A percentile compares a stretch with the other conserved stretches of the same genome.
Conservation (phyloP, 208 protist genomes). For the Trypanosoma vivax region DNA sequence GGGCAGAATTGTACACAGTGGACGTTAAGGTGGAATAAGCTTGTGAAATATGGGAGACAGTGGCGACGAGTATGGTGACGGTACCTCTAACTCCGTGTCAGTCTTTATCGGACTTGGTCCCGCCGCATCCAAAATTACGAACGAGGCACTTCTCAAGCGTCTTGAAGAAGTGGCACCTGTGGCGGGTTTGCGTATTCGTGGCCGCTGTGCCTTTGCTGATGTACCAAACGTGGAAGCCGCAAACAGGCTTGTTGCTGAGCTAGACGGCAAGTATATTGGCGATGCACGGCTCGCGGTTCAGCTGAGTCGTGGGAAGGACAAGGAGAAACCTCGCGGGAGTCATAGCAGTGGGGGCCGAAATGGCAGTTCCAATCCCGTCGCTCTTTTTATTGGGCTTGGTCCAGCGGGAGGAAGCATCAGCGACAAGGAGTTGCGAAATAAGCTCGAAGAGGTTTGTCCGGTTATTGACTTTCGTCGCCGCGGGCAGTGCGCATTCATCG, state of each 20-base stretch:
- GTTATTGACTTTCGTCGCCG: conserved; percentile 41
- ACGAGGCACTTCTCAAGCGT: conserved; percentile 17
- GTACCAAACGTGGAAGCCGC: conserved; percentile 37
- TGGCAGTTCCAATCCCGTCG: not conserved
- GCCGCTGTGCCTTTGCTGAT: conserved; percentile 71
- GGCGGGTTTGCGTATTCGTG: conserved; percentile 40
- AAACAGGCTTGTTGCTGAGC: conserved; percentile 31
- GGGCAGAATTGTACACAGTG: no score
- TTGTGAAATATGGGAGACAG: conserved; percentile 1
- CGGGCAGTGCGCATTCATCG: conserved; percentile 53
- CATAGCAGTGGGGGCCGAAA: conserved; percentile 1
- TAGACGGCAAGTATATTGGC: conserved; percentile 38
- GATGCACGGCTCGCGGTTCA: conserved; percentile 49
- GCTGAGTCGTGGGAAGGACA: conserved; percentile 26
- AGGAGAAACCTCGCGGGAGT: conserved; percentile 3
- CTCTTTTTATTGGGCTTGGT: conserved; percentile 56
- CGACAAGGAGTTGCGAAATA: conserved; percentile 23
- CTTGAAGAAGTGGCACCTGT: conserved; percentile 25
- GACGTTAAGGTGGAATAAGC: no score
- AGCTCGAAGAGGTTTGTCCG: conserved; percentile 35
- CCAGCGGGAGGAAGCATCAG: conserved; percentile 30
- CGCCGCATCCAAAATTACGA: conserved; percentile 22
- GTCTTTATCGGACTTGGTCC: conserved; percentile 69
- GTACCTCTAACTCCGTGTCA: conserved; percentile 17
- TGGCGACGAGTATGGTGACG: not conserved